Conservation (phyloP, 768 basidiomycete genomes). For the Termitomyces heimii region DNA sequence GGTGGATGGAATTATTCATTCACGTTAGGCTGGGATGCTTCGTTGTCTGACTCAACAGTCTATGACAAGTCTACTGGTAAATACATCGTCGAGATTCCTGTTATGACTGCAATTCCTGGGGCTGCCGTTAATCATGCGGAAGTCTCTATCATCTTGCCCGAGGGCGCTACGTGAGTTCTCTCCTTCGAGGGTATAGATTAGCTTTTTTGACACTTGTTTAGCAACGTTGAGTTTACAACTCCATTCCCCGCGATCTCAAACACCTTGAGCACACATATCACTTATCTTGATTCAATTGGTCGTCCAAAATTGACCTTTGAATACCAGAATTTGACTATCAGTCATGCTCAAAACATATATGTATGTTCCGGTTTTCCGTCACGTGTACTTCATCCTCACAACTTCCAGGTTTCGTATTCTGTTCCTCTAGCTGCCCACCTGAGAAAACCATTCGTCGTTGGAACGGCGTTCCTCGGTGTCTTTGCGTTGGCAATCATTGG, state of each 20-base stretch:
- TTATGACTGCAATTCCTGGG: conserved; percentile 77
- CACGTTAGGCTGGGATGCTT: conserved; percentile 92
- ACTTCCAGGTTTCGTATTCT: conserved; percentile 74
- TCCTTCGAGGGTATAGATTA: neutral
- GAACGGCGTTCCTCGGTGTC: conserved; percentile 59
- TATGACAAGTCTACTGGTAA: conserved; percentile 58
- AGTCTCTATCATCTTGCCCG: conserved; percentile 79
- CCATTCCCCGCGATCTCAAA: conserved; percentile 75
- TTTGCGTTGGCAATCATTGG: conserved; percentile 47
- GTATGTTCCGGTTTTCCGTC: conserved; percentile 42
- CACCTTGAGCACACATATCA: conserved; percentile 60
- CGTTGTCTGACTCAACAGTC: conserved; percentile 63
- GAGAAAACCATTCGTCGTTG: conserved; percentile 80
- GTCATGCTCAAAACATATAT: conserved; percentile 75
- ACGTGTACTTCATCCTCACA: neutral
- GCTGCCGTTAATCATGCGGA: conserved; percentile 78
- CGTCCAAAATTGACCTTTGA: conserved; percentile 72
- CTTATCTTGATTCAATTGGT: conserved; percentile 90
- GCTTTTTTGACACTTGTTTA: conserved; percentile 23
- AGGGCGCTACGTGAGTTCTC: conserved; percentile 84
- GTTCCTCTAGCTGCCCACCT: conserved; percentile 77
- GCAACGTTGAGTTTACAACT: conserved; percentile 68
- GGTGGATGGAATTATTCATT: conserved; percentile 98
- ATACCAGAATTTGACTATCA: conserved; percentile 72
- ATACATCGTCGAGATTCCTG: conserved; percentile 76